These are phyloP conservation scores for Colletotrichum tofieldiae DNA, from an alignment of 2,329 filamentous ascomycete species.

Conservation along the genomic window DNA sequence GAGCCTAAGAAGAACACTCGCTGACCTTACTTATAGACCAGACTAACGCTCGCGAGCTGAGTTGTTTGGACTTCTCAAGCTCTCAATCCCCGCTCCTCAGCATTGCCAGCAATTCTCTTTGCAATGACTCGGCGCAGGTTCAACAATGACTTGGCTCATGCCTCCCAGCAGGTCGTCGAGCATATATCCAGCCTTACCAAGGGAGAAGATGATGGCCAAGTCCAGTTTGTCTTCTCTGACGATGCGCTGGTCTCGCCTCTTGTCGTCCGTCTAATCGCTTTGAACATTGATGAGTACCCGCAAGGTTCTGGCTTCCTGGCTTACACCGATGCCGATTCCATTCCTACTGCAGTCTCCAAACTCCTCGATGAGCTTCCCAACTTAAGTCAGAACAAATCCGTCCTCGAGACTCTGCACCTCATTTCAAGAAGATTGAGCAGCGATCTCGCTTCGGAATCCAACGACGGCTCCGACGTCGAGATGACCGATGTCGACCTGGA, in stretches of 20 bases:
- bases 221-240: slow-evolving; percentile 72
- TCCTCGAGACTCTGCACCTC: slow-evolving; percentile 56
- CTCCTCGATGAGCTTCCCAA: slow-evolving; percentile 63
- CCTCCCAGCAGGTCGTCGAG: slow-evolving; percentile 57
- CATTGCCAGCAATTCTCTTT: not conserved
- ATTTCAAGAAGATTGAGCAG: slow-evolving; percentile 48
- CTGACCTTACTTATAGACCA: not conserved
- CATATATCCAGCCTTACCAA: slow-evolving; percentile 69
- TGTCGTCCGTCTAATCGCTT: slow-evolving; percentile 44
- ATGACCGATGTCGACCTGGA: slow-evolving; percentile 47
- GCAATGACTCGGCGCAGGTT: slow-evolving; percentile 79
- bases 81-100: not conserved
- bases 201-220: slow-evolving; percentile 81
- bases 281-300: slow-evolving; percentile 57
- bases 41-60: not conserved
- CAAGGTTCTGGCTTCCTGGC: slow-evolving; percentile 57
- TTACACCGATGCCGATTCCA: slow-evolving; percentile 58
- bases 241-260: slow-evolving; percentile 48
- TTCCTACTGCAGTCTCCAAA: slow-evolving; percentile 48
- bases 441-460: slow-evolving; percentile 49
- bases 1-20: not conserved
- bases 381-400: slow-evolving; percentile 58
- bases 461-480: slow-evolving; percentile 51
- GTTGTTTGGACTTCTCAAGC: too few species aligned
- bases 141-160: slow-evolving; percentile 68